These are phyloP conservation scores for Coccomyxa sp. DNA, from an alignment of 139 green algal species.

Conservation along the genomic window DNA sequence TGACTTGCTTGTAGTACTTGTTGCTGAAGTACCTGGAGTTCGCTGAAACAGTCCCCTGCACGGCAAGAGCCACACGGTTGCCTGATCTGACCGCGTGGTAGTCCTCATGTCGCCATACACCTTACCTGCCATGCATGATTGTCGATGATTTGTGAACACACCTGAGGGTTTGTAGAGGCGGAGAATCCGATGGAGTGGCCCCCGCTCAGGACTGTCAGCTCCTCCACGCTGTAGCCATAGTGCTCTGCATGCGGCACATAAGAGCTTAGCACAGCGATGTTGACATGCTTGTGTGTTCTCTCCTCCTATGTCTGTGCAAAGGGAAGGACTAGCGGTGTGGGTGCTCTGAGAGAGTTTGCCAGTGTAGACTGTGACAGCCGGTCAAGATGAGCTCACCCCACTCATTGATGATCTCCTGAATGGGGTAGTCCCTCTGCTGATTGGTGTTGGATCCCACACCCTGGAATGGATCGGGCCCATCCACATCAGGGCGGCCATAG, in stretches of 20 bases:
- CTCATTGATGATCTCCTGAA: not conserved
- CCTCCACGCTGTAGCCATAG: not conserved
- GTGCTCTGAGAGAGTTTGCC: no score
- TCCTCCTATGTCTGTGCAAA: no score
- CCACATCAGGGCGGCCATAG: conserved; percentile 6
- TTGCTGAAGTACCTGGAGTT: not conserved
- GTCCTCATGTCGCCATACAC: no score
- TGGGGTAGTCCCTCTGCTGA: not conserved
- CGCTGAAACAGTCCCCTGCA: not conserved
- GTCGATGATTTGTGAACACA: no score
- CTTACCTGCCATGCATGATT: no score
- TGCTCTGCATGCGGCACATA: no score
- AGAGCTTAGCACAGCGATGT: no score
- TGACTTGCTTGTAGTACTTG: conserved; percentile 1
- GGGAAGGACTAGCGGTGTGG: no score
- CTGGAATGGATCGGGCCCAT: not conserved
- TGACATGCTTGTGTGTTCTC: no score
- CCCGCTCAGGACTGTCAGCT: not conserved
- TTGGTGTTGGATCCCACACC: not conserved
- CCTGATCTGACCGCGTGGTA: no score
- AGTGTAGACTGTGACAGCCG: no score
- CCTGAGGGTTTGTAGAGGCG: conserved; percentile 3
- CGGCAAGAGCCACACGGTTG: no score
- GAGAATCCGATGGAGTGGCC: not conserved
- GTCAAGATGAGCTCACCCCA: not conserved